Evolutionary conservation across 805 yeast species (phyloP).

Genomic region (Pichia eremophila): DNA sequence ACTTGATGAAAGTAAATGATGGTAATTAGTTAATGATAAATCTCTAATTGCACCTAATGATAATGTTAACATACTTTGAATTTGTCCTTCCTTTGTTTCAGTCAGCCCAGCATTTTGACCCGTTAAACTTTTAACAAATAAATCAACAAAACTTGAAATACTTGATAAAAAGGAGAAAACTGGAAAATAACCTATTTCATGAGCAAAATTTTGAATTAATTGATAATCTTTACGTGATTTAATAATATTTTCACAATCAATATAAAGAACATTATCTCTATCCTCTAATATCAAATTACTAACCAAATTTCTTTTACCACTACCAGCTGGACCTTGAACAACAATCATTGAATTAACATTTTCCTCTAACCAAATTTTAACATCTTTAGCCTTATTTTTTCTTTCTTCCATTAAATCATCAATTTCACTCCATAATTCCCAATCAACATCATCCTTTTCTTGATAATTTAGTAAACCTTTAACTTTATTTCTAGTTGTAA

Average conservation of each 20-base stretch:
- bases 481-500: constrained; percentile 20
- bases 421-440: constrained; percentile 14
- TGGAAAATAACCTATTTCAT: constrained; percentile 84
- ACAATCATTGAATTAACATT: constrained; percentile 86
- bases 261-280: constrained; percentile 50
- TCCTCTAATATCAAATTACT: constrained; percentile 53
- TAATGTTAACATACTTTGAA: constrained; percentile 68
- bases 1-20: constrained; percentile 18
- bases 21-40: constrained; percentile 42
- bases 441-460: constrained; percentile 9
- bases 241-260: constrained; percentile 72
- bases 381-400: constrained; percentile 52
- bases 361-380: constrained; percentile 75
- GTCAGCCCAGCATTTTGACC: constrained; percentile 91
- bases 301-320: constrained; percentile 83
- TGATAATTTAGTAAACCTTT: constrained; percentile 15
- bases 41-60: constrained; percentile 66
- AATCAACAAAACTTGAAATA: constrained; percentile 67
- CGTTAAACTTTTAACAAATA: constrained; percentile 80
- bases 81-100: constrained; percentile 73
- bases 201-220: constrained; percentile 59
- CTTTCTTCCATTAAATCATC: constrained; percentile 58
- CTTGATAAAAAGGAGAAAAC: constrained; percentile 88
- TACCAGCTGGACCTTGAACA: constrained; percentile 87
- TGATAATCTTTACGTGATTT: constrained; percentile 68